Conservation (phyloP, 257 asterid species). For the Plantago major region DNA sequence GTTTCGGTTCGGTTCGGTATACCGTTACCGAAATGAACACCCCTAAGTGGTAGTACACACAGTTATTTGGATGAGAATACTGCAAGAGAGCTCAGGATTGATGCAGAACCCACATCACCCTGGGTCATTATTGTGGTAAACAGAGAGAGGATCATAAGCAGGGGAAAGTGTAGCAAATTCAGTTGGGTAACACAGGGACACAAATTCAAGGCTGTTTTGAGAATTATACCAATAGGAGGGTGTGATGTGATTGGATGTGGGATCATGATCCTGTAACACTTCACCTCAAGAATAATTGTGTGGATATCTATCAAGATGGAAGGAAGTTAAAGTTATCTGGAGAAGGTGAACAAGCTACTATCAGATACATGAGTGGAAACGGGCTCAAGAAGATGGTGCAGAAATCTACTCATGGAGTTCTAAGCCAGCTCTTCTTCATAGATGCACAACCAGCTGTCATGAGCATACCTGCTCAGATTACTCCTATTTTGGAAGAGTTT, state of each 20-base stretch:
- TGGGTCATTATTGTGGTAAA: neutral
- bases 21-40: too few relatives aligned
- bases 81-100: neutral
- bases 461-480: too few relatives aligned
- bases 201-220: neutral
- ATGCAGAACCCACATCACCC: neutral
- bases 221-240: neutral
- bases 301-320: neutral
- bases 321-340: neutral
- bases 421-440: too few relatives aligned
- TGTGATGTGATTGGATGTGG: neutral
- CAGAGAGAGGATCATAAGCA: neutral
- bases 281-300: neutral
- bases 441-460: too few relatives aligned
- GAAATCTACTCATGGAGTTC: neutral
- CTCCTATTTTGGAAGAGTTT: too few relatives aligned
- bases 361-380: neutral
- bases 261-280: neutral
- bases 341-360: neutral
- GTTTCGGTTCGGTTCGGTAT: too few relatives aligned
- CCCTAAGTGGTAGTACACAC: neutral
- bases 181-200: neutral
- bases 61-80: neutral
- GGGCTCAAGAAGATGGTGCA: neutral
- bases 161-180: neutral